These are phyloP conservation scores for Lichtheimia ornata DNA, from an alignment of 371 early-diverging fungal genomes.

Conservation along the genomic window DNA sequence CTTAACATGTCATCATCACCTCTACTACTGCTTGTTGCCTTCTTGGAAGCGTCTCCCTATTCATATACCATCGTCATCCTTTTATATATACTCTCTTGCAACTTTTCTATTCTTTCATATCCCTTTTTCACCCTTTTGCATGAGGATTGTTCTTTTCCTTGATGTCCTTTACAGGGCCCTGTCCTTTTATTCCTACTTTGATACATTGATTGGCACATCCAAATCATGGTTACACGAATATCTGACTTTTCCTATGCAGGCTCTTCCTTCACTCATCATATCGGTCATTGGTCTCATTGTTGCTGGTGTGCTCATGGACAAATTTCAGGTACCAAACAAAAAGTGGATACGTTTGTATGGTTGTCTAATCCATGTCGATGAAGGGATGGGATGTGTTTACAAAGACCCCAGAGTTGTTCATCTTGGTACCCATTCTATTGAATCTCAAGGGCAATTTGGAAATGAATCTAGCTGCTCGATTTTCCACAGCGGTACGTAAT, in stretches of 20 bases:
- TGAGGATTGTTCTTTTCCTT: constrained; percentile 8
- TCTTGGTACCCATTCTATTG: constrained; percentile 80
- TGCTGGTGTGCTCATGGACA: constrained; percentile 72
- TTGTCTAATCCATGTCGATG: background rate
- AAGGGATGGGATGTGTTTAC: constrained; percentile 70
- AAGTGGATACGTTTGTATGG: background rate
- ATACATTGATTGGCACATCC: constrained; percentile 4
- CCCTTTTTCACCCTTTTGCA: background rate
- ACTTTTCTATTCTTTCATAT: constrained; percentile 1
- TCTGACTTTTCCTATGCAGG: constrained; percentile 38
- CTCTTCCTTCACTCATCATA: constrained; percentile 70
- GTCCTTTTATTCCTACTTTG: constrained; percentile 4
- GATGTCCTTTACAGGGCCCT: constrained; percentile 8
- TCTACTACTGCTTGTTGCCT: too few relatives aligned
- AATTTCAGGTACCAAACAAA: constrained; percentile 71
- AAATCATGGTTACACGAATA: constrained; percentile 15
- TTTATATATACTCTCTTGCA: background rate
- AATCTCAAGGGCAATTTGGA: constrained; percentile 90
- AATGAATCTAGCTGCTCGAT: constrained; percentile 82
- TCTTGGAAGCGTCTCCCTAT: too few relatives aligned
- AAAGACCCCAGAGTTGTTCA: constrained; percentile 73
- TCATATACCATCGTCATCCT: too few relatives aligned
- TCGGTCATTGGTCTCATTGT: constrained; percentile 73
- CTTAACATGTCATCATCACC: too few relatives aligned
- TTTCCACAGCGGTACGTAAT: constrained; percentile 79